A percentile compares a stretch with the other conserved stretches of the same genome.
Evolutionary conservation across 208 protist genomes (phyloP).

Genomic region (Trypanosoma mega): DNA sequence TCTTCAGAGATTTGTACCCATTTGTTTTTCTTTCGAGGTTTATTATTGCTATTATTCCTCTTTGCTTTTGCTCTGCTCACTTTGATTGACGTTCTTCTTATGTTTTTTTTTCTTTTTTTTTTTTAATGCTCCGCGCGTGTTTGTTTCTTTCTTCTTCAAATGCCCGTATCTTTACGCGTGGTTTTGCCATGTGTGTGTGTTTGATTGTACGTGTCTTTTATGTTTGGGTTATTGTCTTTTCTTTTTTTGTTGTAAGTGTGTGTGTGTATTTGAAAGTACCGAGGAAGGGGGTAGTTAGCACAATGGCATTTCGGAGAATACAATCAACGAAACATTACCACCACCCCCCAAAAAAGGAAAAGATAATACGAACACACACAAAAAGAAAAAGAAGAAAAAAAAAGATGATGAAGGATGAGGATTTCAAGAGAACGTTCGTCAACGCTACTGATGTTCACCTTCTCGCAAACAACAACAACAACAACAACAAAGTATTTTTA

Average conservation of each 20-base stretch:
- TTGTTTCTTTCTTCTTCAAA: neutral
- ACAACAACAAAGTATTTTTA: neutral
- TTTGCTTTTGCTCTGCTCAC: neutral
- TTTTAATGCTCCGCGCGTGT: neutral
- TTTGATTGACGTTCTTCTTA: neutral
- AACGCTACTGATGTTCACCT: no score
- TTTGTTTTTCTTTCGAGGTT: no score
- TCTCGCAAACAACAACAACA: no score
- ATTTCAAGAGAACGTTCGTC: no score
- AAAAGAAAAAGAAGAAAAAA: neutral
- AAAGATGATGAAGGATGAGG: neutral
- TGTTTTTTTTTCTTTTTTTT: conserved; percentile 13
- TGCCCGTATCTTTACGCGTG: neutral
- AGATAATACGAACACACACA: conserved; percentile 4
- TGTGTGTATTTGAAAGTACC: conserved; percentile 2
- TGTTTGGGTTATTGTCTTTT: neutral
- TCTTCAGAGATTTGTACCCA: no score
- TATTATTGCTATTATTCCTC: conserved; percentile 1
- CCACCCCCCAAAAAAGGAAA: conserved; percentile 10
- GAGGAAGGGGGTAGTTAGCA: no score
- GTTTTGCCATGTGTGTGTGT: conserved; percentile 1
- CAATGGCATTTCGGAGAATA: no score
- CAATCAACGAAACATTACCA: no score
- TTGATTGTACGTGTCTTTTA: neutral
- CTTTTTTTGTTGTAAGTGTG: conserved; percentile 1